Base-by-base conservation (phyloP, 192 early-diverging fungal genomes). In the Coemansia sp. region DNA sequence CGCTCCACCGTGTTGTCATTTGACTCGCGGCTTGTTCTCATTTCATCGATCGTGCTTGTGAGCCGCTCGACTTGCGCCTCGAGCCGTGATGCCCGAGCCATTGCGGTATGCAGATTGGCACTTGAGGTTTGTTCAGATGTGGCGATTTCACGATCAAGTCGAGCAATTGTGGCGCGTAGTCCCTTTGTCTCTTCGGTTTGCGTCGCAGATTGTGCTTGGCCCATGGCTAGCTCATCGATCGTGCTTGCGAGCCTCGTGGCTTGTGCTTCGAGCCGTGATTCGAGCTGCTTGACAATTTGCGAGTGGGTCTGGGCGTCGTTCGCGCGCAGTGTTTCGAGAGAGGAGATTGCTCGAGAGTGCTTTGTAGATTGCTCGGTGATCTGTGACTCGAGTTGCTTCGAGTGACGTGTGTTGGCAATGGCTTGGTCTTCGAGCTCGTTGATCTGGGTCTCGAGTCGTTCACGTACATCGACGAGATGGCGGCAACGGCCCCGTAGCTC, bases 401-500 rank as follows among this genome's bases (percentile, higher is more conserved):
- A 35, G 14, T 37, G 59, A 53, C 15, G 47, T 17, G 47, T 5
- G 6, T 6, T 29, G 27, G 27, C 27, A 29, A 6, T 29, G 27
- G 27, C 27, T 29, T 29, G 27, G 4, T 29, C 27, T 29, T 70
- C 67, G 4, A 67, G 61, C 7, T 66, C 72, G 15, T 43, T 54
- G n/a, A n/a, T 59, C 1, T 38, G 43, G 5, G 51, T 61, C 45
- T 47, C 10, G 48, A 69, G 58, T 8, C 62, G 54, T 15, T 35
- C 12, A 55, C 63, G 64, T 22, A 56, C 65, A 23, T 80, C 72
- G 3, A 66, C 65, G 53, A 75, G 58, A 29, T 59, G 24, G 2
- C 65, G 65, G 25, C 43, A 75, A 49, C 69, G 65, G 23, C 69
- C 78, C 72, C 71, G 71, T 54, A 80, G 69, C 49, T 56, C 10